These are phyloP conservation scores for Helichrysum umbraculigerum DNA, from an alignment of 129 eudicot genomes.

Conservation along the genomic window DNA sequence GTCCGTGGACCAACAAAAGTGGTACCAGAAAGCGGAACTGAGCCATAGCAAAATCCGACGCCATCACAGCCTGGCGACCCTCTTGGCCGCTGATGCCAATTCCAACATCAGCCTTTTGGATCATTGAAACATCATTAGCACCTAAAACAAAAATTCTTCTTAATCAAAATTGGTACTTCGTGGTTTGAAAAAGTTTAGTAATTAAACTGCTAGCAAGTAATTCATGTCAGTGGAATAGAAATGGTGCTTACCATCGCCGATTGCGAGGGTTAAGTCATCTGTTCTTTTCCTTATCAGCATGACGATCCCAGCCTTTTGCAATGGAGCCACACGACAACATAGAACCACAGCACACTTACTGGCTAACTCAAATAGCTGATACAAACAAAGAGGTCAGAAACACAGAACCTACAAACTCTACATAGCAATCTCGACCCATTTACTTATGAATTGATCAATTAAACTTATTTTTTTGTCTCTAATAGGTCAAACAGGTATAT, in stretches of 20 bases:
- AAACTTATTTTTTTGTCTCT: not conserved
- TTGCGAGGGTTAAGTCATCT: slow-evolving; percentile 82
- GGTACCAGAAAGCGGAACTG: slow-evolving; percentile 89
- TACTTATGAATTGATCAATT: not conserved
- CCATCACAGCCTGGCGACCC: slow-evolving; percentile 44
- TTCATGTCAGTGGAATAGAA: not conserved
- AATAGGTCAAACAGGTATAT: not conserved
- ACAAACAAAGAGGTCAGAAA: slow-evolving; percentile 11
- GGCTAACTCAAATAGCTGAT: slow-evolving; percentile 70
- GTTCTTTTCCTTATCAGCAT: slow-evolving; percentile 80
- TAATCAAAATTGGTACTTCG: not conserved
- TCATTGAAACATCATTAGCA: slow-evolving; percentile 48
- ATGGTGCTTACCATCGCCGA: slow-evolving; percentile 41
- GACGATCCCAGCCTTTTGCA: slow-evolving; percentile 94
- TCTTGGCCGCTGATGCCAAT: slow-evolving; percentile 44
- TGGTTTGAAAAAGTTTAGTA: slow-evolving; percentile 14
- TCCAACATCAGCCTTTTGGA: slow-evolving; percentile 47
- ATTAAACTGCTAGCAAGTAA: not conserved
- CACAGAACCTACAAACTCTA: slow-evolving; percentile 6
- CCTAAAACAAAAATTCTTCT: slow-evolving; percentile 20
- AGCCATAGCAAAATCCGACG: slow-evolving; percentile 98
- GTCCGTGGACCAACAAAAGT: slow-evolving; percentile 90
- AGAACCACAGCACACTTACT: slow-evolving; percentile 79
- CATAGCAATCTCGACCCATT: not conserved
- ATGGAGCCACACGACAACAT: slow-evolving; percentile 95